Evolutionary conservation across 2,329 filamentous ascomycete species (phyloP), one percentile per base, ranked within the genome.

Genomic region (Trichoderma arundinaceum): DNA sequence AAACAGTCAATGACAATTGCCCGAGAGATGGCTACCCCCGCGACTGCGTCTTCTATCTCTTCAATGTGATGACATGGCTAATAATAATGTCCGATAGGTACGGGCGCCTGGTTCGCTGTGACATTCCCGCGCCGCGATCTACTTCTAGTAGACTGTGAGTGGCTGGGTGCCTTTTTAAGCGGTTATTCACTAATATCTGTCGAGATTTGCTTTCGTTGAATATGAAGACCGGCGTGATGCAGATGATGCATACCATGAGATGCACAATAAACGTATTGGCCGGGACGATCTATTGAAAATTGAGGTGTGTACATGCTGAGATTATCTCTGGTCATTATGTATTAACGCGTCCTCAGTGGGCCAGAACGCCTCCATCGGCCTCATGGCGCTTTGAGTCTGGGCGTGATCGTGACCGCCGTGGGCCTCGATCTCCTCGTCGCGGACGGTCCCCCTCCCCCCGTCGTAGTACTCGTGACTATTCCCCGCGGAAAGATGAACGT

Each of bases 261-360:
- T 99, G 95, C 95, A 99, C 78, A 98, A 98, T 84, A 97, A 97
- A 88, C 92, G 94, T 71, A 93, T 99, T 73, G 94, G 93, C 54
- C 90, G 94, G 69, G 95, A 99, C 76, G 95, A 99, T 75, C 83
- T 97, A 67, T 78, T 99, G 82, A 99, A 99, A 84, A 98, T 99
- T 71, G 95, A 99, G 87, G 95, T 97, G 72, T 10, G 15, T 35
- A 13, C 22, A 58, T 41, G 39, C 67, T 71, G 43, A 69, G 63
- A 5, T 22, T 13, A 17, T 41, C 7, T 7, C n/a, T 17, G 13
- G 12, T 3, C n/a, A 17, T 9, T 19, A n/a, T 17, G 3, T 19
- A 15, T 22, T 67, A 35, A 67, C 61, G 13, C 28, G n/a, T 17
- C 43, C 1, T n/a, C 70, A 99, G 95, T 99, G 95, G 95, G 95